Percentiles rank a stretch among this genome's conserved stretches.
These are phyloP conservation scores for Colletotrichum karsti DNA, from an alignment of 2,329 filamentous ascomycete genomes.

Conservation along the genomic window DNA sequence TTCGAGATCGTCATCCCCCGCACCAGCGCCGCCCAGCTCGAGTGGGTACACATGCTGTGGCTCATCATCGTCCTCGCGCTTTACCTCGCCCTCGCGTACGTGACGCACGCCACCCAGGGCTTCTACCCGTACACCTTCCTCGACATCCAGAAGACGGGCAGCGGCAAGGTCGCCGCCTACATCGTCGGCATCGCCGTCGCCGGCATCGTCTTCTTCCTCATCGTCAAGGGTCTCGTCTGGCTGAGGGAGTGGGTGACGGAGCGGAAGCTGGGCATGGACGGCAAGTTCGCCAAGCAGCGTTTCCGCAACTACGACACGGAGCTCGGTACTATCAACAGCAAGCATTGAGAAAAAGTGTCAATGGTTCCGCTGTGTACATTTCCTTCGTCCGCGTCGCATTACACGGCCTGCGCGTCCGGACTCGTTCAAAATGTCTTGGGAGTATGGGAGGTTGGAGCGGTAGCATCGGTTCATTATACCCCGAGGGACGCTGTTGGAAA, in stretches of 20 bases:
- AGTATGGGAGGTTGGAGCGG: neutral
- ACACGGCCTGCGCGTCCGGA: neutral
- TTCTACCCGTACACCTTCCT: constrained; percentile 85
- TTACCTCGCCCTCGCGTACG: constrained; percentile 79
- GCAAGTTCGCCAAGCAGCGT: constrained; percentile 47
- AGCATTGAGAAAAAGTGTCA: constrained; percentile 11
- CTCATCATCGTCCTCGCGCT: constrained; percentile 75
- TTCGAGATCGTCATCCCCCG: constrained; percentile 77
- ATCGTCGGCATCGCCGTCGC: constrained; percentile 66
- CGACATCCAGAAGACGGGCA: constrained; percentile 61
- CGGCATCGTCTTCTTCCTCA: constrained; percentile 59
- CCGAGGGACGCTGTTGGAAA: neutral
- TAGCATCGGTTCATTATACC: constrained; percentile 11
- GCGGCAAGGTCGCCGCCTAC: constrained; percentile 69
- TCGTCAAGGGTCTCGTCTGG: constrained; percentile 61
- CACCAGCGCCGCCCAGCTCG: constrained; percentile 59
- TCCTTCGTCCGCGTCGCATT: neutral
- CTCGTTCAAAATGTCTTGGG: neutral
- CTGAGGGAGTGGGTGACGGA: constrained; percentile 59
- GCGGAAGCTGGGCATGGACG: constrained; percentile 51
- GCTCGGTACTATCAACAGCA: constrained; percentile 27
- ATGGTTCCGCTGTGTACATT: neutral
- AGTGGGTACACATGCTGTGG: constrained; percentile 73
- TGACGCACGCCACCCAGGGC: constrained; percentile 73
- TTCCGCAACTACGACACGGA: constrained; percentile 31